Evolutionary conservation across 345 rosid species (phyloP).

Genomic region (Limnanthes douglasii): DNA sequence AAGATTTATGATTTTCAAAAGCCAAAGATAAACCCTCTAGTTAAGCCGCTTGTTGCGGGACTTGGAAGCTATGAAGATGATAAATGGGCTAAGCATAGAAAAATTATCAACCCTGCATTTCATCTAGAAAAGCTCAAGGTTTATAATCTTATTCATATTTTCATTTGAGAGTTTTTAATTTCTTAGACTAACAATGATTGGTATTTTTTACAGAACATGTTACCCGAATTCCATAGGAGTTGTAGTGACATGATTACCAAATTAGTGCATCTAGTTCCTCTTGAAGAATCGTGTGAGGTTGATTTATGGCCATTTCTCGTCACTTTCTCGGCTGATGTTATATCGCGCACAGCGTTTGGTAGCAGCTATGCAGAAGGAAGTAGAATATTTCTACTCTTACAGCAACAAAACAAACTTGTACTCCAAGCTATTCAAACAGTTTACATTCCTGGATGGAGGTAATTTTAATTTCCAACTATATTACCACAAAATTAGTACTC

Average conservation of each 20-base stretch:
- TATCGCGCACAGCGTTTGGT: slow-evolving; percentile 30
- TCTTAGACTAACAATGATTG: background rate
- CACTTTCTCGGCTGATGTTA: slow-evolving; percentile 20
- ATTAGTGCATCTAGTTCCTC: slow-evolving; percentile 13
- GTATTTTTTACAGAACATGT: slow-evolving; percentile 7
- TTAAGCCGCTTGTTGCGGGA: slow-evolving; percentile 5
- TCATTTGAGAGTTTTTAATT: background rate
- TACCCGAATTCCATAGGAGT: slow-evolving; percentile 15
- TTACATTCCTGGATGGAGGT: slow-evolving; percentile 22
- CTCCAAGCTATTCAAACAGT: slow-evolving; percentile 4
- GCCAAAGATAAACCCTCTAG: background rate
- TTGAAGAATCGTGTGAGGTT: slow-evolving; percentile 13
- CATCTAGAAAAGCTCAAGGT: slow-evolving; percentile 26
- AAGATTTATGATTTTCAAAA: slow-evolving; percentile 13
- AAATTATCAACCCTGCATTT: slow-evolving; percentile 28
- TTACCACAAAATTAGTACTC: background rate
- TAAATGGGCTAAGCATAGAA: slow-evolving; percentile 26
- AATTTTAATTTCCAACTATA: background rate
- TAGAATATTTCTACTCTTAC: slow-evolving; percentile 17
- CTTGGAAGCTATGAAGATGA: slow-evolving; percentile 10
- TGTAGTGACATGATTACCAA: slow-evolving; percentile 12
- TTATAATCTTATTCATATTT: background rate
- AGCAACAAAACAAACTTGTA: slow-evolving; percentile 10
- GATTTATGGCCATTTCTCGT: slow-evolving; percentile 23
- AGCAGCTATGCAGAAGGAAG: slow-evolving; percentile 25